A percentile compares a stretch with the other conserved stretches of the same genome.
phyloP scores from a whole-genome alignment of 2,329 filamentous ascomycete genomes.

The Lachnellula cervina region DNA sequence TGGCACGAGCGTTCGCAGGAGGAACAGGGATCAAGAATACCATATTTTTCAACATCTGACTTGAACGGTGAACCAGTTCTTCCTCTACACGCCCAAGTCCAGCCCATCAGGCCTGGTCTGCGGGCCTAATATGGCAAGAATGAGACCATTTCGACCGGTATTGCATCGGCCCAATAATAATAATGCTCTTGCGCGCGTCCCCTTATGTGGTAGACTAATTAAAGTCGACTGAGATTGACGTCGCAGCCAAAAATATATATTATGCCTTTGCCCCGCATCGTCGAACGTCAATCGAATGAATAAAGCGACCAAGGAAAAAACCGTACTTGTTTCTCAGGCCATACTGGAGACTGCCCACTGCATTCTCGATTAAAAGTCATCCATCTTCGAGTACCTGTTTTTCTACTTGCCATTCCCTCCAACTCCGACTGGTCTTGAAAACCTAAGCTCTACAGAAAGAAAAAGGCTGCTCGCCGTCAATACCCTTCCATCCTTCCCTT shows the following conservation, averaged over 20 bases:
- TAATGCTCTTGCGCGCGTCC: background rate
- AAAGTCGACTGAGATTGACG: too few relatives aligned
- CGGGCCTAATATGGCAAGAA: background rate
- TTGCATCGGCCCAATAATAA: background rate
- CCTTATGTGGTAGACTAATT: background rate
- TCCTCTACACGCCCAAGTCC: background rate
- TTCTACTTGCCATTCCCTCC: too few relatives aligned
- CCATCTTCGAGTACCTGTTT: too few relatives aligned
- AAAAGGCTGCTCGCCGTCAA: too few relatives aligned
- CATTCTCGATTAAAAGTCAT: too few relatives aligned
- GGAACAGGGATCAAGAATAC: background rate
- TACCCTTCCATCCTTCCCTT: too few relatives aligned
- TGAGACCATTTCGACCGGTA: too few relatives aligned
- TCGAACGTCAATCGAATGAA: background rate
- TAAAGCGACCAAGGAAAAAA: background rate
- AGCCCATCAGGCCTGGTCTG: background rate
- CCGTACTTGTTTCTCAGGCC: background rate
- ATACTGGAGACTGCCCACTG: too few relatives aligned
- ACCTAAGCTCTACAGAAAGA: background rate
- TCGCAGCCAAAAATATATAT: background rate
- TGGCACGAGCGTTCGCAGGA: background rate
- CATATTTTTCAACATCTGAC: background rate
- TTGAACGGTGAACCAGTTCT: background rate
- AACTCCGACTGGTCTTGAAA: too few relatives aligned
- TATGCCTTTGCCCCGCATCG: background rate